phyloP scores from a whole-genome alignment of 2,329 filamentous ascomycete genomes.

The Talaromyces sp. region DNA sequence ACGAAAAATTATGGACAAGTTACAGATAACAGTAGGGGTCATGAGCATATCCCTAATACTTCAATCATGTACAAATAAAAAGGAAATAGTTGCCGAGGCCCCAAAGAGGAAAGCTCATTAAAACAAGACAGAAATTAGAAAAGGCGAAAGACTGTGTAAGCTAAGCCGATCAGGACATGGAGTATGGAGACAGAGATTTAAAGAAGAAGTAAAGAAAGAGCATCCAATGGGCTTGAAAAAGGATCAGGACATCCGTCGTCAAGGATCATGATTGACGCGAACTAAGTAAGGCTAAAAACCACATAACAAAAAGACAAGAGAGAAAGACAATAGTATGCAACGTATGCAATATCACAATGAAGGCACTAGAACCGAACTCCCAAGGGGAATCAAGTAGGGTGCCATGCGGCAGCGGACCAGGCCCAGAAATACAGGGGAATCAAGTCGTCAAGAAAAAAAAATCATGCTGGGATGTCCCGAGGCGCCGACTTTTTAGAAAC shows the following conservation, averaged over 20 bases:
- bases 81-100: conserved; percentile 15
- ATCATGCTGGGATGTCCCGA: conserved; percentile 20
- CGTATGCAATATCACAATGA: conserved; percentile 21
- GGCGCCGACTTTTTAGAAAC: conserved; percentile 18
- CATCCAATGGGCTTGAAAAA: conserved; percentile 9
- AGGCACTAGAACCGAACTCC: conserved; percentile 21
- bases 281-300: conserved; percentile 16
- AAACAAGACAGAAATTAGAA: conserved; percentile 21
- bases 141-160: conserved; percentile 24
- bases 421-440: conserved; percentile 17
- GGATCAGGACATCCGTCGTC: conserved; percentile 23
- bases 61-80: conserved; percentile 32
- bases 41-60: conserved; percentile 28
- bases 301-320: conserved; percentile 20
- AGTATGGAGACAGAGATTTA: conserved; percentile 14
- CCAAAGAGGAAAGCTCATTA: conserved; percentile 17
- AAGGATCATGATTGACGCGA: conserved; percentile 29
- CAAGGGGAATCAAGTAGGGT: conserved; percentile 14
- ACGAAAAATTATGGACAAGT: neutral
- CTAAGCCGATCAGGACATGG: conserved; percentile 20
- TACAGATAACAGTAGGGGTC: conserved; percentile 9
- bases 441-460: conserved; percentile 13
- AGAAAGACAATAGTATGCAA: conserved; percentile 24
- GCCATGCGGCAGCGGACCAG: conserved; percentile 7
- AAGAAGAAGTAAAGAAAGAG: conserved; percentile 15